Conservation (phyloP, 805 yeast species). For the Yamadazyma nakazawae region DNA sequence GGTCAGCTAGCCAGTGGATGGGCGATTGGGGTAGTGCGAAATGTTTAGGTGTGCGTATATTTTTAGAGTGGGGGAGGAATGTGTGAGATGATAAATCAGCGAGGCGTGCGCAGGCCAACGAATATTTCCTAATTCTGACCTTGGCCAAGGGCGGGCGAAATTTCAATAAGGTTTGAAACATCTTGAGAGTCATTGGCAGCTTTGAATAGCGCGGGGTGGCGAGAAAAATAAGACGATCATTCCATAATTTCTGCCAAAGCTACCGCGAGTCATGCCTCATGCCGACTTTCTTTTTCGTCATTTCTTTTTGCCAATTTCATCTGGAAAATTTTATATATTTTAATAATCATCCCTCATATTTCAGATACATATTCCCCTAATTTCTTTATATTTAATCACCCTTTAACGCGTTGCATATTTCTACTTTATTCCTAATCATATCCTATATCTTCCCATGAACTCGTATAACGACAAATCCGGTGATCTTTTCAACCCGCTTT, state of each 20-base stretch:
- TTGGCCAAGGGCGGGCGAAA: neutral
- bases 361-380: neutral
- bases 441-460: conserved; percentile 3
- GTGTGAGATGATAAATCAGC: neutral
- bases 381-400: neutral
- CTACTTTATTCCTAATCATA: neutral
- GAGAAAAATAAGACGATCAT: neutral
- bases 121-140: neutral
- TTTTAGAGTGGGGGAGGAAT: no score
- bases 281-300: conserved; percentile 5
- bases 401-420: neutral
- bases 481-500: conserved; percentile 15
- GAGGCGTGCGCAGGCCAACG: neutral
- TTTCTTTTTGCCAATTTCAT: conserved; percentile 9
- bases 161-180: neutral
- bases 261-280: neutral
- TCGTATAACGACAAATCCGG: conserved; percentile 8
- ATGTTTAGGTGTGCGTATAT: no score
- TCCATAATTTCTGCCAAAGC: neutral
- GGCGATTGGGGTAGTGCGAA: neutral
- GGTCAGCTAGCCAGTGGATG: neutral
- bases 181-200: neutral
- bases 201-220: neutral
- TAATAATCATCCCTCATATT: neutral
- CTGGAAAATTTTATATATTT: conserved; percentile 4